Percentiles rank a stretch among this genome's conserved stretches.
These are phyloP conservation scores for Ophiostoma sp. DNA, from an alignment of 2,329 filamentous ascomycete species.

Conservation along the genomic window DNA sequence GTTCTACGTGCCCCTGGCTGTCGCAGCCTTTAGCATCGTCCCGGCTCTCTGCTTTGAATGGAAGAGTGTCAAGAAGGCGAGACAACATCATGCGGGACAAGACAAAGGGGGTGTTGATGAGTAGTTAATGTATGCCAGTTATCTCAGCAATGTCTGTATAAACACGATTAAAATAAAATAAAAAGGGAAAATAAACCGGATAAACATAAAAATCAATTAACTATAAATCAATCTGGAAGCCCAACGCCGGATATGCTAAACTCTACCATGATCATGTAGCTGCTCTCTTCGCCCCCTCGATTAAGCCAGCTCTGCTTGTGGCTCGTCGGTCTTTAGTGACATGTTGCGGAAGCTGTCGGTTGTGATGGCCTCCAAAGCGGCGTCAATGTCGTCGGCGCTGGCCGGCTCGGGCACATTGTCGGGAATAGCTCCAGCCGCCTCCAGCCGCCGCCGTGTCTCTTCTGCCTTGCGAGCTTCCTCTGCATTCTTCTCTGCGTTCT, in stretches of 20 bases:
- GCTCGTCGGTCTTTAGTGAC: conserved; percentile 34
- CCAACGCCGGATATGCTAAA: conserved; percentile 4
- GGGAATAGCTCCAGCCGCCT: conserved; percentile 39
- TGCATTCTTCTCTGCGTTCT: conserved; percentile 30
- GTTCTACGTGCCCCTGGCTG: conserved; percentile 54
- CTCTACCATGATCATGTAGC: neutral
- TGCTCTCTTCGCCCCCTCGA: too few species aligned
- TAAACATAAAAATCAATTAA: neutral
- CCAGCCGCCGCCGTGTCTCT: conserved; percentile 45
- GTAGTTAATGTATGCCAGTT: neutral
- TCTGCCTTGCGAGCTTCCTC: conserved; percentile 44
- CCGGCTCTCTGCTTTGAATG: conserved; percentile 54
- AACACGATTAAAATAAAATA: neutral
- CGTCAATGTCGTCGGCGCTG: conserved; percentile 13
- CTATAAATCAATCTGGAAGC: neutral
- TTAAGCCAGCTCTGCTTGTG: conserved; percentile 1
- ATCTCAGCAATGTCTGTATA: neutral
- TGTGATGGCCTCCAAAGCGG: conserved; percentile 22
- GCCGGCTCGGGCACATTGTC: neutral
- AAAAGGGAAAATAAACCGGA: neutral
- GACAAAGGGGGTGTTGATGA: neutral
- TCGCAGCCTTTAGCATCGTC: conserved; percentile 48
- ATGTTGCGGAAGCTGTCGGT: conserved; percentile 32
- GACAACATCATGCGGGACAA: neutral
- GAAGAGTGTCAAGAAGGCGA: conserved; percentile 39